Percentiles rank a stretch among this genome's conserved stretches.
Conservation (phyloP, 1,284 basidiomycete species). For the Omphalotus olearius region DNA sequence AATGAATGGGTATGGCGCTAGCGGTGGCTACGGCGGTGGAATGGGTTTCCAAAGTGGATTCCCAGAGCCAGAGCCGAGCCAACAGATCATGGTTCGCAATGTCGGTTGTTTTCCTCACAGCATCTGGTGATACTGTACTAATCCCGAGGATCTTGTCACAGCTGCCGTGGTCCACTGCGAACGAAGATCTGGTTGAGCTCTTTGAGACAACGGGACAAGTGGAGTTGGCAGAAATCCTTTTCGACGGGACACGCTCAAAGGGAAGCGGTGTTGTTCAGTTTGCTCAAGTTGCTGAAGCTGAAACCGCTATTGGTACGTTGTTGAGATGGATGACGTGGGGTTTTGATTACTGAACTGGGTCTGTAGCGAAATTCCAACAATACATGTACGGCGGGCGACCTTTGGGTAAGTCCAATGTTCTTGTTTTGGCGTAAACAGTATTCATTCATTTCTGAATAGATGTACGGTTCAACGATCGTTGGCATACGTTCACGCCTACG, state of each 20-base stretch:
- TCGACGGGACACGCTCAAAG: conserved; percentile 86
- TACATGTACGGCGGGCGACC: conserved; percentile 90
- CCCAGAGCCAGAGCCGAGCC: conserved; percentile 73
- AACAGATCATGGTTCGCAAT: conserved; percentile 97
- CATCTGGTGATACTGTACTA: neutral
- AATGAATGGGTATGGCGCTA: conserved; percentile 31
- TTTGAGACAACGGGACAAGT: conserved; percentile 98
- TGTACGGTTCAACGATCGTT: conserved; percentile 88
- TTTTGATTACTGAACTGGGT: neutral
- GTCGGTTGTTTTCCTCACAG: conserved; percentile 47
- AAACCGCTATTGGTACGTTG: conserved; percentile 81
- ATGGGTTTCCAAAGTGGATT: conserved; percentile 16
- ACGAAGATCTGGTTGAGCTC: conserved; percentile 95
- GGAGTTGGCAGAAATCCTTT: conserved; percentile 89
- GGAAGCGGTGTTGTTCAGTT: conserved; percentile 96
- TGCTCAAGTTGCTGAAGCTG: conserved; percentile 78
- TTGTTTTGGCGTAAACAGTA: conserved; percentile 1
- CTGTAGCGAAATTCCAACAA: conserved; percentile 80
- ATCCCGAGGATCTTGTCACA: conserved; percentile 29
- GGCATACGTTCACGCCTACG: conserved; percentile 84
- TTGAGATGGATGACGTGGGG: conserved; percentile 3
- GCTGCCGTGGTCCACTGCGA: conserved; percentile 97
- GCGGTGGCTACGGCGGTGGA: conserved; percentile 32
- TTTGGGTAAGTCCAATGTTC: conserved; percentile 49
- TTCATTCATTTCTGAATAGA: conserved; percentile 39